These are phyloP conservation scores for Aspergillus bombycis DNA, from an alignment of 2,329 filamentous ascomycete species.

Conservation along the genomic window DNA sequence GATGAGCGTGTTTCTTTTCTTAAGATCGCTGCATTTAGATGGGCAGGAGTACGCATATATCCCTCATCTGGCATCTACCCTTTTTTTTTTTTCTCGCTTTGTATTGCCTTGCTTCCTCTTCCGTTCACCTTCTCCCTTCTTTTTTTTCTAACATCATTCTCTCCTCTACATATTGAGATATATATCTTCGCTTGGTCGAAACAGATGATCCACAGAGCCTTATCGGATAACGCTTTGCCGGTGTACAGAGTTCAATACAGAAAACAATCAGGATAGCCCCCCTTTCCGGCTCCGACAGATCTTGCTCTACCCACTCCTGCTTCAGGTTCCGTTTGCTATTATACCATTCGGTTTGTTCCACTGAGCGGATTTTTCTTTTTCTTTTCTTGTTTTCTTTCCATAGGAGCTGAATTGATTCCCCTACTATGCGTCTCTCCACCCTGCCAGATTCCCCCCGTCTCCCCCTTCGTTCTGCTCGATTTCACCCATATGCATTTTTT, in stretches of 20 bases:
- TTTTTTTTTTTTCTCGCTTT: constrained; percentile 22
- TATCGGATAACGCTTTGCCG: neutral
- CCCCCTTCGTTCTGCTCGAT: neutral
- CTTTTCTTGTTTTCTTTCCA: neutral
- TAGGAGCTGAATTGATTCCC: constrained; percentile 19
- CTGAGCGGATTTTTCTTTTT: constrained; percentile 15
- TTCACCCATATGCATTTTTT: constrained; percentile 11
- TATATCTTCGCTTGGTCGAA: constrained; percentile 15
- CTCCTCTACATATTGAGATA: constrained; percentile 9
- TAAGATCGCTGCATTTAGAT: constrained; percentile 35
- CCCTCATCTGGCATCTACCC: constrained; percentile 23
- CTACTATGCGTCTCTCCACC: constrained; percentile 3
- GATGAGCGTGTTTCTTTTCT: constrained; percentile 28
- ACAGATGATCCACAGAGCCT: constrained; percentile 5
- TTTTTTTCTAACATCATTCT: constrained; percentile 7
- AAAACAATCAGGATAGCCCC: constrained; percentile 7
- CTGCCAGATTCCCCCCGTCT: constrained; percentile 5
- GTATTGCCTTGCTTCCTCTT: constrained; percentile 1
- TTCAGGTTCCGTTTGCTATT: constrained; percentile 14
- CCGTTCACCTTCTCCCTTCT: constrained; percentile 9
- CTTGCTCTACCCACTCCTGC: constrained; percentile 3
- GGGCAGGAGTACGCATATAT: constrained; percentile 32
- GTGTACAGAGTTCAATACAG: constrained; percentile 6
- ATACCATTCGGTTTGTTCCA: constrained; percentile 19
- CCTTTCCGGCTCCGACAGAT: neutral